phyloP scores from a whole-genome alignment of 225 moss, liverwort and hornwort species.

The Physcomitrellopsis africana region DNA sequence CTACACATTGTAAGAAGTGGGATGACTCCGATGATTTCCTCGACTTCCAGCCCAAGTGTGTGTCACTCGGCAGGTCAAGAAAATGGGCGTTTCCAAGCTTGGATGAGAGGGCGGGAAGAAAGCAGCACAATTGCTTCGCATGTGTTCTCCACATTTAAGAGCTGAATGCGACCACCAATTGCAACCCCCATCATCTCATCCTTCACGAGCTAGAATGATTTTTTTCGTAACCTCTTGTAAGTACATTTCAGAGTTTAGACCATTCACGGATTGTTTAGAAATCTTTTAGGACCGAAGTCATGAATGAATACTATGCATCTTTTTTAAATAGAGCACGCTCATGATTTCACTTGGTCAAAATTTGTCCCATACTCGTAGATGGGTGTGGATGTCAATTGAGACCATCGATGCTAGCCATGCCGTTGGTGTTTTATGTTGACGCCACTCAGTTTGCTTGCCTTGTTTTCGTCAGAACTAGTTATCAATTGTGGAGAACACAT shows the following conservation, averaged over 20 bases:
- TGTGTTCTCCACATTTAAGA: conserved; percentile 56
- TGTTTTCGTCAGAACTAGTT: no score
- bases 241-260: not conserved
- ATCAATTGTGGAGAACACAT: not conserved
- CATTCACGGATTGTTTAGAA: not conserved
- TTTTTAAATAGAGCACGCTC: conserved; percentile 32
- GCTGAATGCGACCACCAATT: not conserved
- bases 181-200: not conserved
- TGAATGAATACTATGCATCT: conserved; percentile 27
- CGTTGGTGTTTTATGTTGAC: no score
- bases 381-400: not conserved
- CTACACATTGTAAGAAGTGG: conserved; percentile 36
- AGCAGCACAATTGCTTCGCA: conserved; percentile 38
- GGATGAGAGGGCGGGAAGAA: conserved; percentile 37
- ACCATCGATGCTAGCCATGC: no score
- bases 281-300: not conserved
- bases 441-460: no score
- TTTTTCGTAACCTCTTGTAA: not conserved
- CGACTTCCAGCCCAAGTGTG: conserved; percentile 51
- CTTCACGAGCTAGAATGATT: not conserved
- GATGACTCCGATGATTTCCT: conserved; percentile 33
- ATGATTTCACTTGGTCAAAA: conserved; percentile 19
- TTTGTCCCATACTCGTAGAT: not conserved
- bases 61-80: conserved; percentile 50
- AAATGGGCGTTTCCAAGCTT: conserved; percentile 47